A percentile compares a stretch with the other conserved stretches of the same genome.
Evolutionary conservation across 148 eudicot genomes (phyloP).

Genomic region (Nepenthes mirabilis): DNA sequence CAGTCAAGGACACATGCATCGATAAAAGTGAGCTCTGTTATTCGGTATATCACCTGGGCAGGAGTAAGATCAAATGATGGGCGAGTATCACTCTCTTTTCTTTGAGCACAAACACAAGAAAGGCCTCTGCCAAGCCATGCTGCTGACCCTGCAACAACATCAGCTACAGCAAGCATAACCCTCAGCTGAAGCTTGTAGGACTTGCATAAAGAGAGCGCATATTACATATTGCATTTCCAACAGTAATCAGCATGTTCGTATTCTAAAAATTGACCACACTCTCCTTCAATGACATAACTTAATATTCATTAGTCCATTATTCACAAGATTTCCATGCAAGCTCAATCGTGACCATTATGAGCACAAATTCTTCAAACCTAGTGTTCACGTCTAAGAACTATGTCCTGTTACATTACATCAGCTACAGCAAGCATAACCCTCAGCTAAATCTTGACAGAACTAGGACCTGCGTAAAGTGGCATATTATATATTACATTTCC

Average conservation of each 20-base stretch:
- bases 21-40: constrained; percentile 1
- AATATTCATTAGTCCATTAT: too few species aligned
- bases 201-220: not conserved
- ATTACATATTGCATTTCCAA: not conserved
- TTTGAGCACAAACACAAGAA: constrained; percentile 95
- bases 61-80: constrained; percentile 88
- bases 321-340: too few species aligned
- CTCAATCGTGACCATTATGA: too few species aligned
- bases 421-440: constrained; percentile 37
- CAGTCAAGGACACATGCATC: too few species aligned
- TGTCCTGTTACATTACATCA: constrained; percentile 73
- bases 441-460: not conserved
- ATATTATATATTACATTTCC: not conserved
- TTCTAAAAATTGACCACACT: too few species aligned
- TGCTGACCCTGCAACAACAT: constrained; percentile 95
- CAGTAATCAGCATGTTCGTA: not conserved
- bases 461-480: not conserved
- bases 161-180: constrained; percentile 45
- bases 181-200: constrained; percentile 5
- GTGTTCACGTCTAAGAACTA: too few species aligned
- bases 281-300: too few species aligned
- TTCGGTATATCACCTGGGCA: constrained; percentile 38
- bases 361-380: too few species aligned
- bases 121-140: constrained; percentile 99
- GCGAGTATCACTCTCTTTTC: constrained; percentile 83